phyloP scores from a whole-genome alignment of 306 rosid genomes.

The Medicago lupulina region DNA sequence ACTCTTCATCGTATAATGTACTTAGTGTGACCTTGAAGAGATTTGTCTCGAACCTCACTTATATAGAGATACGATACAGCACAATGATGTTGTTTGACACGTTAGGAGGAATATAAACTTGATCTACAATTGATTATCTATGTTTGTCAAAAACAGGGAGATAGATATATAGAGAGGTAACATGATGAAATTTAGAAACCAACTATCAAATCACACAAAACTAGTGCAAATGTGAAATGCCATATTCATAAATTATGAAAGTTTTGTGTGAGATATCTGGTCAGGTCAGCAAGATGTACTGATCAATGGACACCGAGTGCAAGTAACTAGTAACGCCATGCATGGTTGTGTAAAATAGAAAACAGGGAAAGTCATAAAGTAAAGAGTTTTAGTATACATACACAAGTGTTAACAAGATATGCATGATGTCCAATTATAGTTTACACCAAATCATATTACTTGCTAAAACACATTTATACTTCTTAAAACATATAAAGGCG shows the following conservation, averaged over 20 bases:
- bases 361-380: background rate
- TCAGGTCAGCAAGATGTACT: background rate
- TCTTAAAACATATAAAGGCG: background rate
- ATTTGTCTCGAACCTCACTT: slow-evolving; percentile 27
- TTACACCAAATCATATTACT: background rate
- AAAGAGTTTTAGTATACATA: background rate
- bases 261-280: background rate
- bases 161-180: background rate
- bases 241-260: background rate
- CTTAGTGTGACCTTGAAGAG: slow-evolving; percentile 5
- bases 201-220: background rate
- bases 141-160: background rate
- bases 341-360: background rate
- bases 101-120: slow-evolving; percentile 9
- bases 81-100: background rate
- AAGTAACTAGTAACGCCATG: background rate
- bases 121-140: background rate
- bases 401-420: background rate
- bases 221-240: slow-evolving; percentile 1
- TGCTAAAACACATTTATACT: background rate
- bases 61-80: background rate
- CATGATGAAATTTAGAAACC: background rate
- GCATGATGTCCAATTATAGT: background rate
- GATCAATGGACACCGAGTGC: background rate
- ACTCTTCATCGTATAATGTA: slow-evolving; percentile 19